These are phyloP conservation scores for Metroxylon sagu DNA, from an alignment of 176 grass and related monocot genomes.

Conservation along the genomic window DNA sequence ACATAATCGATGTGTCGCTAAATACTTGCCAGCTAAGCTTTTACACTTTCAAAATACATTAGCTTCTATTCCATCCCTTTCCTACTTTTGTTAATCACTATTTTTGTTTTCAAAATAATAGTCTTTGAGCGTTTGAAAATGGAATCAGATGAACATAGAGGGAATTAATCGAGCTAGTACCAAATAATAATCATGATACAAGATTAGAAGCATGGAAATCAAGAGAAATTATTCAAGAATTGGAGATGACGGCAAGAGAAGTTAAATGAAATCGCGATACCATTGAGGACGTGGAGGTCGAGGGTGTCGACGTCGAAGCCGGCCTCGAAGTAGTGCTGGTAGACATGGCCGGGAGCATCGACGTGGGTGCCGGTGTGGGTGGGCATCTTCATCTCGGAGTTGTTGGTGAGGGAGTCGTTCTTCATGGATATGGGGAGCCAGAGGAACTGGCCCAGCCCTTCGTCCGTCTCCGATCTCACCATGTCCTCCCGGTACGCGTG, in stretches of 20 bases:
- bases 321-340: slow-evolving; percentile 27
- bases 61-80: no score
- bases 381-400: slow-evolving; percentile 57
- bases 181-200: no score
- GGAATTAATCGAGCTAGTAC: no score
- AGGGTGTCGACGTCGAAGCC: slow-evolving; percentile 41
- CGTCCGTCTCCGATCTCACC: slow-evolving; percentile 28
- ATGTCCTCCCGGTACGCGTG: slow-evolving; percentile 56
- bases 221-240: background rate
- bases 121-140: no score
- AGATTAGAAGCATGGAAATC: no score
- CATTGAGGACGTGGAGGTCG: slow-evolving; percentile 33
- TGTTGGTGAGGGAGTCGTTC: slow-evolving; percentile 50
- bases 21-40: no score
- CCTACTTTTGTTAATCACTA: no score
- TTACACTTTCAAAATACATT: no score
- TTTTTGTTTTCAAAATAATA: no score
- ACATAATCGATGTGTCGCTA: no score
- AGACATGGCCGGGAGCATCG: slow-evolving; percentile 49
- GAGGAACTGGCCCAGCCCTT: slow-evolving; percentile 34
- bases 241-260: background rate
- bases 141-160: no score
- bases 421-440: slow-evolving; percentile 54
- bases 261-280: background rate
- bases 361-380: slow-evolving; percentile 63